Base-by-base conservation (phyloP, 805 yeast species). In the Wickerhamomyces kurtzmanii region DNA sequence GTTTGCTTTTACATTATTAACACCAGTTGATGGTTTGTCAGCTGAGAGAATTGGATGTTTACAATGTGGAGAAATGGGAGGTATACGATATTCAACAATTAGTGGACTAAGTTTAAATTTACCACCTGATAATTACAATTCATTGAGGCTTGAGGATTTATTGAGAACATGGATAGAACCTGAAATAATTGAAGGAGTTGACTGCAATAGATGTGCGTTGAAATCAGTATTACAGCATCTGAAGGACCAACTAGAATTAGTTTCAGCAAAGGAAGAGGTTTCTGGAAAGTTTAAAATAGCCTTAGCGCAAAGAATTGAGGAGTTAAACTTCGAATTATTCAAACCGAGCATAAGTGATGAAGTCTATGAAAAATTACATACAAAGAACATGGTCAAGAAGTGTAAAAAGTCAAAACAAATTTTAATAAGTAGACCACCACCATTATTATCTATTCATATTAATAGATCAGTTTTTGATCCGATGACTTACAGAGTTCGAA, bases 381-480 rank as follows among this genome's bases (percentile, higher is more conserved):
- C 85, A 8, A 73, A 79, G 39, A 77, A 76, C 45, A 74, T 77
- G 72, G 68, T 75, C 32, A 68, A 75, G 31, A 82, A 81, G 47
- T 71, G 84, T 3, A 76, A 73, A 27, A 89, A 89, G 53, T 75
- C 87, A 3, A 87, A 86, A 50, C 96, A 87, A 47, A 78, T 78
- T 15, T 65, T 72, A 43, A 69, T 86, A 38, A 68, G 85, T 14
- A 66, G 87, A 43, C 89, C 91, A 0, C 94, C 96, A 1, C 79
- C 86, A 8, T 64, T 84, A 31, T 61, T 89, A 25, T 72, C 89
- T 30, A 68, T 89, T 24, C 97, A 91, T 51, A 80, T 89, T 37
- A 89, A 89, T 51, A 71, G 98, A 46, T 84, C 95, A 3, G 96
- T 84, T 10, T 89, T 86, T 52, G 96, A 89, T 51, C 83, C 91